Percentiles rank a stretch among this genome's conserved stretches.
Evolutionary conservation across 2,329 filamentous ascomycete genomes (phyloP).

Genomic region (Ambrosiella beaveri): DNA sequence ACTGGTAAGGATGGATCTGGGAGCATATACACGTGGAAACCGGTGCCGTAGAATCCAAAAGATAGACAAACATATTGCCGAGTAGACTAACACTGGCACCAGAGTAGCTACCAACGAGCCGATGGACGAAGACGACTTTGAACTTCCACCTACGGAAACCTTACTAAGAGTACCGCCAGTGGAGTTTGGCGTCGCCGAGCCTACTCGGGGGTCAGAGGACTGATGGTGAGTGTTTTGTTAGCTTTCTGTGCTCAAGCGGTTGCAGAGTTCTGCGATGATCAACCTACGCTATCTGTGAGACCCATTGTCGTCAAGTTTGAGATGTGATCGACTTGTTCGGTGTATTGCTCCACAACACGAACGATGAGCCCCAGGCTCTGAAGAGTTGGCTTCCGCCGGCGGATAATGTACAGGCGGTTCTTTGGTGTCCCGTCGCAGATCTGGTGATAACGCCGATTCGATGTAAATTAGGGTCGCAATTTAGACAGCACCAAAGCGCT

Average conservation of each 20-base stretch:
- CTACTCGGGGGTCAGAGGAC: constrained; percentile 24
- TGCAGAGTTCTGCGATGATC: too few species aligned
- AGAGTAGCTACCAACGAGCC: constrained; percentile 32
- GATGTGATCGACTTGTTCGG: neutral
- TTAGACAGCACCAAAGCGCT: too few species aligned
- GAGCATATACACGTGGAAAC: constrained; percentile 36
- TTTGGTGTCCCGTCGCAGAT: too few species aligned
- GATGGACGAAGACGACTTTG: constrained; percentile 25
- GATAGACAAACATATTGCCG: constrained; percentile 30
- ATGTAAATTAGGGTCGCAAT: too few species aligned
- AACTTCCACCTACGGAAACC: constrained; percentile 16
- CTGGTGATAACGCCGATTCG: too few species aligned
- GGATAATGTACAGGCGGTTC: too few species aligned
- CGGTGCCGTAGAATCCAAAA: constrained; percentile 33
- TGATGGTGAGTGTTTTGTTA: neutral
- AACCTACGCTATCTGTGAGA: constrained; percentile 7
- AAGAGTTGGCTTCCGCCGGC: too few species aligned
- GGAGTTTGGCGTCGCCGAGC: constrained; percentile 26
- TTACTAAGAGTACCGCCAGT: constrained; percentile 23
- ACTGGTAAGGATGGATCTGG: constrained; percentile 33
- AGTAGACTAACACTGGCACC: constrained; percentile 32
- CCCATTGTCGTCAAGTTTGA: neutral
- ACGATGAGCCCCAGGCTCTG: too few species aligned
- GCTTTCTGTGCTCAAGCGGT: neutral
- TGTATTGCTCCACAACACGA: too few species aligned